Evolutionary conservation across 78 protist species (phyloP).

Genomic region (Emiliania huxleyi): DNA sequence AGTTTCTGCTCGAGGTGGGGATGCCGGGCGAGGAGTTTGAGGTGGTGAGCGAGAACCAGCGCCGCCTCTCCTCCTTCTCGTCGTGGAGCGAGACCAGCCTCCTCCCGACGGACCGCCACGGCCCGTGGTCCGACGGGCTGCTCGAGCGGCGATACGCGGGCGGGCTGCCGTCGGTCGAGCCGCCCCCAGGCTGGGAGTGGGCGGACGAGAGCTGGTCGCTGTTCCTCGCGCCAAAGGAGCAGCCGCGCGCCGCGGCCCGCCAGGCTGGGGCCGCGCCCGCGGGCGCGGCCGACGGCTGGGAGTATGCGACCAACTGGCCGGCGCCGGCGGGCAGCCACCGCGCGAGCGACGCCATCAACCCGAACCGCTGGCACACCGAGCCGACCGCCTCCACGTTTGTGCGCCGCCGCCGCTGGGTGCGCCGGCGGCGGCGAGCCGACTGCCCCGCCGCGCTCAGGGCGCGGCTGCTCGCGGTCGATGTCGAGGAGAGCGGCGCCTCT

Average conservation of each 20-base stretch:
- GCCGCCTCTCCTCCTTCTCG: not conserved
- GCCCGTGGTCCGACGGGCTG: not conserved
- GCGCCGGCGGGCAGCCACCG: not conserved
- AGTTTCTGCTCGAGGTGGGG: not conserved
- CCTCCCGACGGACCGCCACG: not conserved
- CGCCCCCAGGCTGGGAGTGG: not conserved
- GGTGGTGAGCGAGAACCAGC: not conserved
- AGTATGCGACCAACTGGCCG: not conserved
- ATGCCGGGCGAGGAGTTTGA: not conserved
- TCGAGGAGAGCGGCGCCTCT: not conserved
- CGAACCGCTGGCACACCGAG: not conserved
- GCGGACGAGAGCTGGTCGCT: not conserved
- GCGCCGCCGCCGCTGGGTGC: not conserved
- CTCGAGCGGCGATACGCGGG: not conserved
- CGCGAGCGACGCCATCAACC: not conserved
- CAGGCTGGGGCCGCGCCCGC: too few species aligned
- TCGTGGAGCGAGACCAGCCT: not conserved
- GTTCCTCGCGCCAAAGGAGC: not conserved
- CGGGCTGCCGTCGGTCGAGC: not conserved
- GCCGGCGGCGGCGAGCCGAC: not conserved
- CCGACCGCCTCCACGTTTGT: not conserved
- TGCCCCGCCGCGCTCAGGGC: not conserved
- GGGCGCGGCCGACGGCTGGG: not conserved
- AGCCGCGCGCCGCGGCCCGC: too few species aligned
- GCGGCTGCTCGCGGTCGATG: not conserved